phyloP scores from a whole-genome alignment of 2,329 filamentous ascomycete species.

The Hypoxylon sp. region DNA sequence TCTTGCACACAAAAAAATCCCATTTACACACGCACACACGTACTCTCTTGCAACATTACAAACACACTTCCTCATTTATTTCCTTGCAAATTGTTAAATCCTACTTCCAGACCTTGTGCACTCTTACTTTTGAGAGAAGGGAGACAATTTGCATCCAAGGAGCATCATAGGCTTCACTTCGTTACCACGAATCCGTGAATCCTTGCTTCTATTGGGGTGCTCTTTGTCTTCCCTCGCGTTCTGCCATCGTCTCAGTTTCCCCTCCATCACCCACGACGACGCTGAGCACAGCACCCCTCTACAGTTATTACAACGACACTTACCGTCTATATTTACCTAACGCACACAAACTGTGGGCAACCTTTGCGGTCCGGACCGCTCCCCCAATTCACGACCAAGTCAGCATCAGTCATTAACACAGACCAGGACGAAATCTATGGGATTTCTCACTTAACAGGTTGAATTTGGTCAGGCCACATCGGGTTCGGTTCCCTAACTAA shows the following conservation, averaged over 20 bases:
- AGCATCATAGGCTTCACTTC: conserved; percentile 25
- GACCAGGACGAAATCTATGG: conserved; percentile 27
- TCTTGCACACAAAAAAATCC: conserved; percentile 43
- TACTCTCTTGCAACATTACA: conserved; percentile 32
- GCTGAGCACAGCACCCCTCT: conserved; percentile 9
- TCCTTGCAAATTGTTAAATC: conserved; percentile 40
- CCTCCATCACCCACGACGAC: conserved; percentile 14
- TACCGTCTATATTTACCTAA: neutral
- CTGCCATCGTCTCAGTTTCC: conserved; percentile 8
- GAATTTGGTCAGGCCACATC: conserved; percentile 43
- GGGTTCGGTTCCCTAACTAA: conserved; percentile 42
- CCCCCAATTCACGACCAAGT: conserved; percentile 21
- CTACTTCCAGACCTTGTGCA: conserved; percentile 30
- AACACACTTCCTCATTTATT: conserved; percentile 40
- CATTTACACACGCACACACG: conserved; percentile 30
- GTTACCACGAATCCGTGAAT: conserved; percentile 20
- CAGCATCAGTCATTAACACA: conserved; percentile 28
- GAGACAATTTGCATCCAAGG: conserved; percentile 27
- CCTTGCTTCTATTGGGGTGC: conserved; percentile 23
- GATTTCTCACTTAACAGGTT: conserved; percentile 35
- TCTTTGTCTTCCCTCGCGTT: conserved; percentile 29
- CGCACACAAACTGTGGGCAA: conserved; percentile 29
- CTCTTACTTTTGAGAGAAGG: conserved; percentile 27
- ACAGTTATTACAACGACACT: neutral
- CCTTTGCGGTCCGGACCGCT: conserved; percentile 41